Base-by-base conservation (phyloP, 495 filamentous ascomycete species). In the Daldinia loculata region DNA sequence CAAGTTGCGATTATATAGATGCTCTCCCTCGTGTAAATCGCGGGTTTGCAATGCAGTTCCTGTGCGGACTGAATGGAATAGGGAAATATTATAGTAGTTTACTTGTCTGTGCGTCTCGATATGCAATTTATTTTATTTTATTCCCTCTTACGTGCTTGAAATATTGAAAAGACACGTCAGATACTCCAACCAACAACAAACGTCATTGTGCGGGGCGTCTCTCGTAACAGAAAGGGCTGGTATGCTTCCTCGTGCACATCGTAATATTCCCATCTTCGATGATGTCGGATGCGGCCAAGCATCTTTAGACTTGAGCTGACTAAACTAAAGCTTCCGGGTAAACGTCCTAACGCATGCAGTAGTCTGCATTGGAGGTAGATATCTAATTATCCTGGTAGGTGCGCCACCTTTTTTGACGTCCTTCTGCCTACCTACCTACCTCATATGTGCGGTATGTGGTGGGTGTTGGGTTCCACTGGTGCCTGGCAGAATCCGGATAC, bases 101-200 rank as follows among this genome's bases (percentile, higher is more conserved):
- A 48, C 45, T 17, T 39, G 29, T 38, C 45, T 53, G 59, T 30
- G 29, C 59, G 29, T 53, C 32, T 58, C 53, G 60, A 69, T 59
- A 26, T 41, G 34, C 56, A 34, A n/a, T 12, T 53, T 53, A 6
- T 15, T 53, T 53, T 53, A 48, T 48, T 48, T 19, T 17, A 48
- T n/a, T 15, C 15, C 15, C 15, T 53, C 50, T 53, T 53, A 30
- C 4, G 8, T 36, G 36, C 29, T 39, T 58, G n/a, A 69, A 63
- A 69, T 63, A 70, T 65, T 65, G 67, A 14, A 67, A 56, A 62
- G 41, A 66, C 62, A 71, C 68, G 58, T 66, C 68, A 66, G 58
- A 51, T 51, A 4, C 32, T 52, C 53, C 53, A 60, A 55, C 51
- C n/a, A 64, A 67, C n/a, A 64, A 67, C 56, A 36, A 63, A 67